These are phyloP conservation scores for Pythium coloratum DNA, from an alignment of 352 stramenopile species.

Conservation along the genomic window DNA sequence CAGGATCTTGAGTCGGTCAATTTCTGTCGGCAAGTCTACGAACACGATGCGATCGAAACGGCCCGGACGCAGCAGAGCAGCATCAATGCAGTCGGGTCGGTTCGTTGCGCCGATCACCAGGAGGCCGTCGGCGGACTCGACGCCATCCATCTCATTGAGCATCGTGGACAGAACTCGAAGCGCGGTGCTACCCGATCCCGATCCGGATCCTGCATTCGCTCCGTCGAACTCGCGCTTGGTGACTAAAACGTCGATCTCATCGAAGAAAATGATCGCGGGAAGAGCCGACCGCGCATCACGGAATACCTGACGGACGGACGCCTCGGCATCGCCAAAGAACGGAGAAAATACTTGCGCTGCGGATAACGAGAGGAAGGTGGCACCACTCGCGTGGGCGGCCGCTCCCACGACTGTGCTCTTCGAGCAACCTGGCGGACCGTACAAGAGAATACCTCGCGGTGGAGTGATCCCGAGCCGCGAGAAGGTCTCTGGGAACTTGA, in stretches of 20 bases:
- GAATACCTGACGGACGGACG: slow-evolving; percentile 78
- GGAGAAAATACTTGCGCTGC: slow-evolving; percentile 87
- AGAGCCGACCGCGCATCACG: slow-evolving; percentile 69
- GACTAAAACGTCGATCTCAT: slow-evolving; percentile 89
- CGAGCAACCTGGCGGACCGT: slow-evolving; percentile 88
- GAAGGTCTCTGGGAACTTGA: slow-evolving; percentile 78
- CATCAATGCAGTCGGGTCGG: slow-evolving; percentile 96
- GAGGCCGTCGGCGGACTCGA: slow-evolving; percentile 93
- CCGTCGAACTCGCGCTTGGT: slow-evolving; percentile 74
- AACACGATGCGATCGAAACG: slow-evolving; percentile 96
- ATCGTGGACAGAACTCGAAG: slow-evolving; percentile 96
- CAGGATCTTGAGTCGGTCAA: slow-evolving; percentile 67
- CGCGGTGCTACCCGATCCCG: slow-evolving; percentile 55
- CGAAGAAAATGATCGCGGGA: slow-evolving; percentile 92
- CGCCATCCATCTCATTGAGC: slow-evolving; percentile 97
- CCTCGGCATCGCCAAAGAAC: slow-evolving; percentile 89
- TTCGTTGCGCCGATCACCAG: slow-evolving; percentile 98
- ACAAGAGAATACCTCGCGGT: slow-evolving; percentile 84
- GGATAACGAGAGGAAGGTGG: slow-evolving; percentile 87
- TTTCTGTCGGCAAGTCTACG: slow-evolving; percentile 86
- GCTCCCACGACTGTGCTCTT: slow-evolving; percentile 91
- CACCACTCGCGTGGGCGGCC: slow-evolving; percentile 66
- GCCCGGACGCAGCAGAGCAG: slow-evolving; percentile 95
- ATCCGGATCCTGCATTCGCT: slow-evolving; percentile 27
- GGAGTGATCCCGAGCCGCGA: slow-evolving; percentile 62